A percentile compares a stretch with the other conserved stretches of the same genome.
Evolutionary conservation across 192 early-diverging fungal species (phyloP).

Genomic region (Coemansia sp.): DNA sequence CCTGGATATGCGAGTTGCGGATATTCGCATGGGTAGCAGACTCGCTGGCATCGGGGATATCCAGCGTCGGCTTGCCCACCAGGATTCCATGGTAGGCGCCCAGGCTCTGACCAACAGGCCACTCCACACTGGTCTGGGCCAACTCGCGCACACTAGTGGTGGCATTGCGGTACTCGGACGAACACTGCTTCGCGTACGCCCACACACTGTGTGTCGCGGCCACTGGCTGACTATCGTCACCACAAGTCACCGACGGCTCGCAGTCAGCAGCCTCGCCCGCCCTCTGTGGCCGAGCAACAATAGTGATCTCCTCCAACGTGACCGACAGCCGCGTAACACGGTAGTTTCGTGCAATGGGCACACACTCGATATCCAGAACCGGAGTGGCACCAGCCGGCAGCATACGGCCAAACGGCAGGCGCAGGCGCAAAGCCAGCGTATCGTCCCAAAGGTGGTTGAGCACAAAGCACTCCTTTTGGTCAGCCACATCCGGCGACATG

Average conservation of each 20-base stretch:
- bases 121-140: background rate
- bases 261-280: background rate
- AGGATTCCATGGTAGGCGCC: conserved; percentile 16
- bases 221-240: conserved; percentile 16
- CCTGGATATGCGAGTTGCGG: conserved; percentile 42
- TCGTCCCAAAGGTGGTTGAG: conserved; percentile 35
- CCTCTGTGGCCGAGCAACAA: conserved; percentile 26
- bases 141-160: conserved; percentile 29
- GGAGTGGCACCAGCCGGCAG: conserved; percentile 9
- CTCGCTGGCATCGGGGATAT: background rate
- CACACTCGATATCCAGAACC: conserved; percentile 18
- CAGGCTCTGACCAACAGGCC: conserved; percentile 1
- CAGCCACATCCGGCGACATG: conserved; percentile 12
- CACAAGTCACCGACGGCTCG: conserved; percentile 6
- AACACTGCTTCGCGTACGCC: conserved; percentile 20
- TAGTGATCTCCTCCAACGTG: conserved; percentile 36
- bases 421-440: conserved; percentile 10
- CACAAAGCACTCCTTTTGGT: conserved; percentile 19
- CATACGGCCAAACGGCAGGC: conserved; percentile 23
- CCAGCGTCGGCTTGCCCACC: background rate
- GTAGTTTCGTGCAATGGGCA: conserved; percentile 19
- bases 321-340: conserved; percentile 10
- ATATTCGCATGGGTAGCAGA: conserved; percentile 6
- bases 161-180: conserved; percentile 22
- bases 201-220: conserved; percentile 13